Evolutionary conservation across 805 yeast species (phyloP), one percentile per base, ranked within the genome.

Genomic region (Isabelozyma pseudorhagii): DNA sequence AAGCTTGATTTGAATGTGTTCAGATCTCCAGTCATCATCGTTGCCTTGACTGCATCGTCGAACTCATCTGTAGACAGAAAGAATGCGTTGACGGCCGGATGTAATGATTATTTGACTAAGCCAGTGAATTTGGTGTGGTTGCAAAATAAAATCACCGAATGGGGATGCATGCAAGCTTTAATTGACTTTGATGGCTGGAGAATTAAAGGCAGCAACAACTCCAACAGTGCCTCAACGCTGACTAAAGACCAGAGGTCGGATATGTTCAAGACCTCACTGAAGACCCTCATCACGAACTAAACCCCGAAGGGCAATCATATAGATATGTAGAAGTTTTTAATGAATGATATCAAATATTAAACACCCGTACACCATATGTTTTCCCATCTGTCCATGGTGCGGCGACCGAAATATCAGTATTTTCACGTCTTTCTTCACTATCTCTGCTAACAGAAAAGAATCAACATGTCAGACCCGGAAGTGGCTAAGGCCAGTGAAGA

Each of bases 161-260:
- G 98, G 98, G 98, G 99, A 0, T 93, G 98, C 67, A 93, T 93
- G 98, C 99, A 93, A 69, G 97, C 97, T 0, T 72, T 93, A 45
- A 92, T 93, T 64, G 96, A 93, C 68, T 93, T 87, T 66, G 97
- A 94, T 64, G 93, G 96, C 38, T 94, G 97, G 96, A 83, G 80
- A 46, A 56, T 50, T 14, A 66, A 62, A 41, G 50, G 57, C 8
- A 21, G 14, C 17, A 40, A 42, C 15, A 38, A 8, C 18, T 21
- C 42, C 4, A 40, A 18, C 25, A 28, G 29, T 17, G 38, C 17
- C 7, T 28, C 8, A 29, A 40, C 39, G 25, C 14, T 6, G 38
- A 10, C 28, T 8, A n/a, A 17, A 46, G 17, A 41, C 31, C 27
- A 36, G 21, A 25, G 5, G 13, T 21, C 48, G 21, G 13, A 42